Base-by-base conservation (phyloP, 768 basidiomycete genomes). In the Mycena albidolilacea region DNA sequence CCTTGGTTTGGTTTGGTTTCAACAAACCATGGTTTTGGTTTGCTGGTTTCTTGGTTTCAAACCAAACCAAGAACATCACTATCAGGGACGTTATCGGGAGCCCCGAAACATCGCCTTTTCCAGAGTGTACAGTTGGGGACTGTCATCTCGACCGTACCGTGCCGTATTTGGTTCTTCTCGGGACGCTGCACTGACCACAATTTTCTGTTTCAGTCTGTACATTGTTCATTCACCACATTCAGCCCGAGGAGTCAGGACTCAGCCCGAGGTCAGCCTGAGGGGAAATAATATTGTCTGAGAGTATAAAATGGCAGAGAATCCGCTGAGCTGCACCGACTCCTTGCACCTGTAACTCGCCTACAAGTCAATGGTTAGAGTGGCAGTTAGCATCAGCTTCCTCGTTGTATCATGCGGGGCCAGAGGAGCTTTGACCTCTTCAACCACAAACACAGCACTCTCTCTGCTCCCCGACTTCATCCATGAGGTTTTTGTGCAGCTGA, bases 381-480 rank as follows among this genome's bases (percentile, higher is more conserved):
- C 1, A 1, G 30, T 30, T 30, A 21, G 50, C 50, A 52, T 52
- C 50, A 21, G 50, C 50, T 52, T 52, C 8, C 50, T 52, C 50
- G 1, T 52, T 21, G 2, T 52, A 6, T 52, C 21, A 21, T 52
- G 50, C 50, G 50, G 50, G 50, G 50, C 21, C 50, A n/a, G 50
- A 52, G 50, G 2, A 52, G 50, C 50, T 52, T 52, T 52, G 7
- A 2, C 21, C 21, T 1, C 30, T 30, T 30, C 30, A 1, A 30
- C 30, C 30, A 30, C 1, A 1, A 30, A 3, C 3, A 30, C 50
- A 52, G n/a, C n/a, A 9, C 50, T 65, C 8, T 54, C 50, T 41
- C 14, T 43, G 8, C 62, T 63, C 23, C n/a, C 43, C 30, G 62
- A 63, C 23, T 50, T 63, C 43, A 63, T 63, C n/a, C 62, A 63